phyloP scores from a whole-genome alignment of 768 basidiomycete genomes.

The Boletales sp. region DNA sequence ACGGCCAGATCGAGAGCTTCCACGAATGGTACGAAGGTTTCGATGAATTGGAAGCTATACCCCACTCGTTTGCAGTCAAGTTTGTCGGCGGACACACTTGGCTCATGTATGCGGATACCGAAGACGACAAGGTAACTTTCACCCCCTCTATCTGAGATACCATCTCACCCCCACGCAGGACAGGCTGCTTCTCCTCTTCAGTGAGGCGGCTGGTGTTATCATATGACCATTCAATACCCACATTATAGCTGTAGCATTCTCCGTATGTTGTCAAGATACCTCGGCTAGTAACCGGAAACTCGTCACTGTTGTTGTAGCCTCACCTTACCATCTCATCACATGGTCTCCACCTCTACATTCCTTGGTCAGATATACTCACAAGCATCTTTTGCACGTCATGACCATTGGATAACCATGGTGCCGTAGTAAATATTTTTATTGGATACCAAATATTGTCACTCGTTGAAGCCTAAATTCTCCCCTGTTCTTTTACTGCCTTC shows the following conservation, averaged over 20 bases:
- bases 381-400: too few relatives aligned
- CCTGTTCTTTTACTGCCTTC: too few relatives aligned
- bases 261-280: slow-evolving; percentile 5
- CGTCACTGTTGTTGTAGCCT: neutral
- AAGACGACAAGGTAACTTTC: slow-evolving; percentile 55
- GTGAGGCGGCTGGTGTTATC: slow-evolving; percentile 28
- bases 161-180: slow-evolving; percentile 17
- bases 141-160: neutral
- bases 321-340: neutral
- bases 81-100: slow-evolving; percentile 51
- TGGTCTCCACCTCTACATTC: neutral
- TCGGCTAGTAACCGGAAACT: too few relatives aligned
- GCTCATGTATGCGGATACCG: slow-evolving; percentile 59
- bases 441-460: too few relatives aligned
- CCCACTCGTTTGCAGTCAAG: slow-evolving; percentile 63
- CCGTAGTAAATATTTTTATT: too few relatives aligned
- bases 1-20: slow-evolving; percentile 43
- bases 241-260: slow-evolving; percentile 18
- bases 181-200: slow-evolving; percentile 25
- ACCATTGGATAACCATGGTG: too few relatives aligned
- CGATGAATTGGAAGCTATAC: slow-evolving; percentile 62
- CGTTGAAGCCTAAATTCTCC: too few relatives aligned
- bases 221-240: slow-evolving; percentile 18
- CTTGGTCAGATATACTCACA: neutral
- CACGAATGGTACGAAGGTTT: slow-evolving; percentile 67